Evolutionary conservation across 2,329 filamentous ascomycete genomes (phyloP), one percentile per base, ranked within the genome.

Genomic region (Penicillium hesseltinei): DNA sequence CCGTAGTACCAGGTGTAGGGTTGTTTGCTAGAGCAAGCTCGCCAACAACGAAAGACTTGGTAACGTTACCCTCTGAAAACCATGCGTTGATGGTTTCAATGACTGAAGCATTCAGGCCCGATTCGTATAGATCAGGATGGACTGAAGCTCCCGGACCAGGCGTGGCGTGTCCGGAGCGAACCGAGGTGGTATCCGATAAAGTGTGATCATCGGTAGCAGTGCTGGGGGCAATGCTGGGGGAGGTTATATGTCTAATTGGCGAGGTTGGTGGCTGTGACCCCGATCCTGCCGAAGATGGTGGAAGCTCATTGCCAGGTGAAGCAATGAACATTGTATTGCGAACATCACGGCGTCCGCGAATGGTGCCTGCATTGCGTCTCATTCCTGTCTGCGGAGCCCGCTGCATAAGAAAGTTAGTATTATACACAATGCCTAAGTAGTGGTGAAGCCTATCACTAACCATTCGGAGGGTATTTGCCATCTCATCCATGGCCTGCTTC

Each of bases 21-120:
- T 94, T 94, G 73, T 92, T 92, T 23, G 88, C 86, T 63, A 99
- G 84, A 4, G 93, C 94, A 64, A 99, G 86, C 76, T 99, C 93
- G 57, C 94, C 94, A 44, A 88, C 86, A 23, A 97, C 85, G 57
- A 88, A 88, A 15, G 88, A 86, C 48, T 85, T 87, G 62, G 85
- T 89, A 11, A 92, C 77, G 13, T 80, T 80, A 9, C 90, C 90
- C 35, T 88, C 84, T 56, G 92, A 88, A 70, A 97, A 95, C 52
- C 85, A 86, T 15, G 90, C 90, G 60, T 87, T 94, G n/a, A 97
- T 86, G 0, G 89, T 94, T 74, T 99, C 94, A 50, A 97, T 89
- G 54, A 97, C 84, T 15, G 93, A 97, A 4, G 90, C 87, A 72
- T 91, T 94, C 6, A 99, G 80, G 2, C 94, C 93, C 1, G 89